These are phyloP conservation scores for Trichoderma asperelloides DNA, from an alignment of 495 filamentous ascomycete species.

Conservation along the genomic window DNA sequence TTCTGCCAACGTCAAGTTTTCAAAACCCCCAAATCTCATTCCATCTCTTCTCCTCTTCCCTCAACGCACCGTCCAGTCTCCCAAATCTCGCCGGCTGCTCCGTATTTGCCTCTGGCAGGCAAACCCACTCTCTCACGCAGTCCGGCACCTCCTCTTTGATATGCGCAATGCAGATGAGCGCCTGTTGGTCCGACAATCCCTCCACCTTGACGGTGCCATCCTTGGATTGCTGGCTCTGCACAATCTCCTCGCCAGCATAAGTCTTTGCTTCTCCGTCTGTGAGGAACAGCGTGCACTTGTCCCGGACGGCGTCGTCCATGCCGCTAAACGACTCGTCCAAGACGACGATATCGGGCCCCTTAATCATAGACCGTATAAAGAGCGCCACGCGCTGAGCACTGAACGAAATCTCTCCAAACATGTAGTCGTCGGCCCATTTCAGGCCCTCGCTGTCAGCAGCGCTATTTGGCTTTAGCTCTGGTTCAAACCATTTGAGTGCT, in stretches of 20 bases:
- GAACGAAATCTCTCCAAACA: conserved; percentile 67
- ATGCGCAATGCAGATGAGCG: conserved; percentile 80
- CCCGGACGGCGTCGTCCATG: conserved; percentile 71
- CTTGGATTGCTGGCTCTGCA: conserved; percentile 32
- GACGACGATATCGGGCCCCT: conserved; percentile 78
- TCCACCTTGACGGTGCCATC: conserved; percentile 31
- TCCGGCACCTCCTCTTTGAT: conserved; percentile 82
- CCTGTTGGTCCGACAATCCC: conserved; percentile 59
- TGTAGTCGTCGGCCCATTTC: conserved; percentile 58
- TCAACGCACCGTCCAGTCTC: conserved; percentile 44
- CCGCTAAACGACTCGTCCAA: conserved; percentile 91
- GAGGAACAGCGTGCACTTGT: conserved; percentile 76
- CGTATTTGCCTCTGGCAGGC: conserved; percentile 57
- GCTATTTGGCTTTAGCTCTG: conserved; percentile 54
- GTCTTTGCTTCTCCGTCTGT: conserved; percentile 45
- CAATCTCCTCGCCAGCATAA: conserved; percentile 23
- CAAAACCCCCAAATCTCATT: conserved; percentile 52
- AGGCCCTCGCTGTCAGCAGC: conserved; percentile 19
- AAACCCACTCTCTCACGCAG: conserved; percentile 69
- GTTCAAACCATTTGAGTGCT: conserved; percentile 61
- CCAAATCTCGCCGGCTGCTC: conserved; percentile 49
- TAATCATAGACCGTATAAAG: conserved; percentile 76
- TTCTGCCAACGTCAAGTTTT: background rate
- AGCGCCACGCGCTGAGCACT: conserved; percentile 75
- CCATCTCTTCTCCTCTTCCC: conserved; percentile 45